Conservation (phyloP, 176 grass and related monocot genomes). For the Zoysia pacifica region DNA sequence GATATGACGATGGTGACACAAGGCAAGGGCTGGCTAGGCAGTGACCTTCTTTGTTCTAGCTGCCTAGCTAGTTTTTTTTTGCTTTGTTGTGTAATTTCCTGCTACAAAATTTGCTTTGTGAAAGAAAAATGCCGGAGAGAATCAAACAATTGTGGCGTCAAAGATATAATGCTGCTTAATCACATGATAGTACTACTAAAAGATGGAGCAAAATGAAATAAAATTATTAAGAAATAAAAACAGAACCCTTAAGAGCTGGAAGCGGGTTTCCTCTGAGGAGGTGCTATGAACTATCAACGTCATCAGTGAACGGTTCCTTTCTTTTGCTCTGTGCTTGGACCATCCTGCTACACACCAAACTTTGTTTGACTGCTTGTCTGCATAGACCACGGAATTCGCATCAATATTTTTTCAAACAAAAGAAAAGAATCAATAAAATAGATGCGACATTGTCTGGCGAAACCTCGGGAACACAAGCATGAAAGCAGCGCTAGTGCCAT, state of each 20-base stretch:
- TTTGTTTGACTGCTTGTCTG: no score
- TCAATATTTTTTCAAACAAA: no score
- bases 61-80: conserved; percentile 22
- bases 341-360: no score
- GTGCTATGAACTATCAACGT: conserved; percentile 47
- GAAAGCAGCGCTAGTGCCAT: conserved; percentile 45
- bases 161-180: not conserved
- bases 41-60: conserved; percentile 17
- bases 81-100: conserved; percentile 55
- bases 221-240: not conserved
- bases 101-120: conserved; percentile 24
- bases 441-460: conserved; percentile 47
- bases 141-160: conserved; percentile 31
- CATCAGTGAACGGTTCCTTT: conserved; percentile 35
- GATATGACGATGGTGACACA: conserved; percentile 20
- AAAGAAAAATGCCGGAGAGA: conserved; percentile 33
- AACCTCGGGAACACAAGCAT: conserved; percentile 72
- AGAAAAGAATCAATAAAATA: not conserved
- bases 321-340: conserved; percentile 15
- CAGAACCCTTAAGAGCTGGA: conserved; percentile 37
- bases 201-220: not conserved
- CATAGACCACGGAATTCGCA: no score
- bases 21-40: conserved; percentile 32
- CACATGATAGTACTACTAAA: conserved; percentile 12
- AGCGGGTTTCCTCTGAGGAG: conserved; percentile 39